Base-by-base conservation (phyloP, 176 grass and related monocot genomes). In the Bothriochloa decipiens region DNA sequence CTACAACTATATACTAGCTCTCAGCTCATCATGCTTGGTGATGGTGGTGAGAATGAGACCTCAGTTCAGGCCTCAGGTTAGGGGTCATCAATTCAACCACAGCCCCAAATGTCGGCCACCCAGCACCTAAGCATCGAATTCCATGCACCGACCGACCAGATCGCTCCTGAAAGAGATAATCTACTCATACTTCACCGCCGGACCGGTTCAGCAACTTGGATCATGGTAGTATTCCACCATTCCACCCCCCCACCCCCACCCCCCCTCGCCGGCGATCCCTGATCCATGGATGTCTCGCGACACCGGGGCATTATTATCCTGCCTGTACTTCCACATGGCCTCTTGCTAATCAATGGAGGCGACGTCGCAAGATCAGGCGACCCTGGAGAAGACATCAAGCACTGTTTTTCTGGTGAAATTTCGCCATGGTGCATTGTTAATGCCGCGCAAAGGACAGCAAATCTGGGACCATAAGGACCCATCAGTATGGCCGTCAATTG, bases 1-100 rank as follows among this genome's bases (percentile, higher is more conserved):
- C 50, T 70, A 35, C 64, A 37, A 32, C 36, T 53, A 49, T n/a
- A n/a, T 53, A 47, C 72, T 22, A 39, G 65, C 26, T 41, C n/a
- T 79, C 65, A 72, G 86, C 67, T 3, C 88, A 83, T 74, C 84
- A 90, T 86, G 78, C 41, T 35, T 35, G 5, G 3, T 4, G 37
- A 20, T 18, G 25, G 65, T 58, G 57, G 57, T 23, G 57, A 60
- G 22, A 3, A 60, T 61, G 14, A 67, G 45, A 83, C 61, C 79
- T 25, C 52, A 55, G 37, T 57, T 67, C 66, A 10, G 18, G 6
- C 18, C 52, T 57, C 20, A 58, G 8, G 49, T 58, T 58, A 23
- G 22, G 9, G 57, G 57, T 11, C 22, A 60, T 60, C 57, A 10
- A 60, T 82, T 77, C 70, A 72, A 25, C 35, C 18, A 47, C 41